Conservation (phyloP, 2,329 filamentous ascomycete species). For the Neofusicoccum sp. region DNA sequence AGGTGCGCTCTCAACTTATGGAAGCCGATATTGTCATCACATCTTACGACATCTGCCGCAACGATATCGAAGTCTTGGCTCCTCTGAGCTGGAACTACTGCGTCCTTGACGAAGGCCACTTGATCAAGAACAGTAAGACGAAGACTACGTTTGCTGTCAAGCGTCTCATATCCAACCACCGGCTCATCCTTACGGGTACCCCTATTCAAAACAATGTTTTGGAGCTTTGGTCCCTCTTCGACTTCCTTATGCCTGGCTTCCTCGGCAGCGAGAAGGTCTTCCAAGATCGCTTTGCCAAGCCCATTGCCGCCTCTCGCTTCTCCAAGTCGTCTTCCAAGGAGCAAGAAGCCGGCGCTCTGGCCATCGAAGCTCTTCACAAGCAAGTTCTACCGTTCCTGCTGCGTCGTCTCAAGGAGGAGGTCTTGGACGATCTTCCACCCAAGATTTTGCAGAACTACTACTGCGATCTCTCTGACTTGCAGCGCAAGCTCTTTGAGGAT, state of each 20-base stretch:
- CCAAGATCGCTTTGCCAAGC: conserved; percentile 89
- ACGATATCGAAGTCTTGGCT: conserved; percentile 82
- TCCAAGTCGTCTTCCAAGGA: conserved; percentile 98
- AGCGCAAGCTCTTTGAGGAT: conserved; percentile 93
- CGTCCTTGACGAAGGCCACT: conserved; percentile 92
- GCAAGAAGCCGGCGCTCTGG: conserved; percentile 92
- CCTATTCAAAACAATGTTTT: conserved; percentile 98
- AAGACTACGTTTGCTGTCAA: conserved; percentile 96
- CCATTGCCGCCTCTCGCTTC: conserved; percentile 89
- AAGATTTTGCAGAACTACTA: conserved; percentile 99
- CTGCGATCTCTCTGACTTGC: conserved; percentile 92
- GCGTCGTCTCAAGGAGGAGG: conserved; percentile 94
- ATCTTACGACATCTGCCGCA: conserved; percentile 96
- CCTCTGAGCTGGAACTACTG: conserved; percentile 95
- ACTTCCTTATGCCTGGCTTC: conserved; percentile 99
- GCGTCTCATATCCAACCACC: conserved; percentile 83
- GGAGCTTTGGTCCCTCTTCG: conserved; percentile 95
- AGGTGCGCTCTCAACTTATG: conserved; percentile 66
- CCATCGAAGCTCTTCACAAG: conserved; percentile 97
- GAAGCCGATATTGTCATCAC: conserved; percentile 92
- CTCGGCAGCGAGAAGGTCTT: conserved; percentile 96
- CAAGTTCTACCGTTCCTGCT: conserved; percentile 96
- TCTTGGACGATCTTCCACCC: conserved; percentile 89
- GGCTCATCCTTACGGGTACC: conserved; percentile 92
- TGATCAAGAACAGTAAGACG: conserved; percentile 98